Evolutionary conservation across 192 early-diverging fungal genomes (phyloP).

Genomic region (Coemansia sp.): DNA sequence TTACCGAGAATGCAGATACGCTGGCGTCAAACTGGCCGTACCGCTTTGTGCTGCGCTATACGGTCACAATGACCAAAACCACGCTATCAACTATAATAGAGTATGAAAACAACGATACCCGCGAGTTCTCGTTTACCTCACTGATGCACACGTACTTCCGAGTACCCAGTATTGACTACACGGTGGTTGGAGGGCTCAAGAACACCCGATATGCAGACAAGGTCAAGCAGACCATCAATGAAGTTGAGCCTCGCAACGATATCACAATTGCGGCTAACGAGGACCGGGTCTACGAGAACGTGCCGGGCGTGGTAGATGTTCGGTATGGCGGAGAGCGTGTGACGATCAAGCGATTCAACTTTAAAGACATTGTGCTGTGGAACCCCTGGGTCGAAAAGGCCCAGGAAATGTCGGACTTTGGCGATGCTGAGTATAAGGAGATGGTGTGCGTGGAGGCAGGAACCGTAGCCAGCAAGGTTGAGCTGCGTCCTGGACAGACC

Average conservation of each 20-base stretch:
- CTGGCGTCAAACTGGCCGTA: constrained; percentile 53
- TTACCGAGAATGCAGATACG: constrained; percentile 39
- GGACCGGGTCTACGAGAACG: constrained; percentile 81
- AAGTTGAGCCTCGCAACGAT: constrained; percentile 49
- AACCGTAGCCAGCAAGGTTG: constrained; percentile 64
- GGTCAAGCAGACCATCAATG: constrained; percentile 49
- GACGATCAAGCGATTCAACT: constrained; percentile 36
- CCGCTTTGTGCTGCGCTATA: constrained; percentile 75
- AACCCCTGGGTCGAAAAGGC: constrained; percentile 95
- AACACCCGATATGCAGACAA: constrained; percentile 71
- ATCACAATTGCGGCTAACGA: constrained; percentile 70
- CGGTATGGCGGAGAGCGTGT: constrained; percentile 21
- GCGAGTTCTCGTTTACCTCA: constrained; percentile 76
- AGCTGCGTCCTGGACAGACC: constrained; percentile 63
- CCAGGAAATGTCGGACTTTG: constrained; percentile 85
- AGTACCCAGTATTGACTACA: constrained; percentile 62
- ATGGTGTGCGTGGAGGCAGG: constrained; percentile 93
- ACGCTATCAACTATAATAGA: constrained; percentile 70
- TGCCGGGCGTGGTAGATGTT: constrained; percentile 52
- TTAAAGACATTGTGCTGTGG: constrained; percentile 77
- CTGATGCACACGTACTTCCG: constrained; percentile 93
- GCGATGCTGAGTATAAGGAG: constrained; percentile 75
- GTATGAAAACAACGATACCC: constrained; percentile 72
- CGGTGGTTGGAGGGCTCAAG: constrained; percentile 65
- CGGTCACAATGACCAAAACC: constrained; percentile 70